Percentiles rank a stretch among this genome's conserved stretches.
Evolutionary conservation across 2,329 filamentous ascomycete genomes (phyloP).

Genomic region (Xylaria polymorpha): DNA sequence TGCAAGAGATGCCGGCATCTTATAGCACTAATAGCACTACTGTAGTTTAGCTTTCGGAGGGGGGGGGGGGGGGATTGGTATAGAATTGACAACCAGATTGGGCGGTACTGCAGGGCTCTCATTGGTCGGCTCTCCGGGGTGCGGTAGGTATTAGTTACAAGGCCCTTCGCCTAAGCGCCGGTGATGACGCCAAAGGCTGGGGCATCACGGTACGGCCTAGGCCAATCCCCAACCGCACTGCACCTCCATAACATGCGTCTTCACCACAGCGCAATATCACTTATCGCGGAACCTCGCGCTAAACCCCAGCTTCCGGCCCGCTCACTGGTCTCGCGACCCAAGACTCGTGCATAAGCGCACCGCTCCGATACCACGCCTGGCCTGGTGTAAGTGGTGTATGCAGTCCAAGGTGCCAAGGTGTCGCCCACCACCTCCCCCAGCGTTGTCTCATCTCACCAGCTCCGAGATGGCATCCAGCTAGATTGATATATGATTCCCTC

Average conservation of each 20-base stretch:
- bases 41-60: conserved; percentile 4
- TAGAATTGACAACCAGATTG: too few relatives aligned
- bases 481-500: background rate
- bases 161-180: conserved; percentile 43
- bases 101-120: conserved; percentile 17
- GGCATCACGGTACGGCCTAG: conserved; percentile 27
- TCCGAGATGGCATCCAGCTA: conserved; percentile 4
- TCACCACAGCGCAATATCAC: too few relatives aligned
- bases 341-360: conserved; percentile 43
- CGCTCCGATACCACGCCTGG: conserved; percentile 39
- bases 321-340: conserved; percentile 32
- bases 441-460: conserved; percentile 25
- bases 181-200: conserved; percentile 39
- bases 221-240: conserved; percentile 41
- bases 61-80: too few relatives aligned
- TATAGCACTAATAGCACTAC: too few relatives aligned
- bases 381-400: background rate
- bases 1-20: conserved; percentile 25
- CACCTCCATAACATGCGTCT: conserved; percentile 22
- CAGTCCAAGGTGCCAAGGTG: too few relatives aligned
- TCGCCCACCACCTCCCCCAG: conserved; percentile 16
- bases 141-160: too few relatives aligned
- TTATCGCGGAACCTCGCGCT: conserved; percentile 14
- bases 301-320: conserved; percentile 28
- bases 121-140: conserved; percentile 32